phyloP scores from a whole-genome alignment of 441 rosid genomes.

The Arabidopsis lyrata region DNA sequence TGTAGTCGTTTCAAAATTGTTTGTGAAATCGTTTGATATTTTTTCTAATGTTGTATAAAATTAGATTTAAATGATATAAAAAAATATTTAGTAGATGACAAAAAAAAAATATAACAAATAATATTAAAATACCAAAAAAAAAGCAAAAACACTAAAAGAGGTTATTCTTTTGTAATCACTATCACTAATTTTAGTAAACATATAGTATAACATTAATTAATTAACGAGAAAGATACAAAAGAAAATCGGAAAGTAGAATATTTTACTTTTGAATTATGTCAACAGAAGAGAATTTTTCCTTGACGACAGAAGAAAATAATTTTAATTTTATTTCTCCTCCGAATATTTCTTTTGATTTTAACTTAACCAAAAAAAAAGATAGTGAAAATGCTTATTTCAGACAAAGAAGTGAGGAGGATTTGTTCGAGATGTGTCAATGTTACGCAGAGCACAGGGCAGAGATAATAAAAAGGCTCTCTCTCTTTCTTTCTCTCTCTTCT shows the following conservation, averaged over 20 bases:
- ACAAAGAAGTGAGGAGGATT: conserved; percentile 4
- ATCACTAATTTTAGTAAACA: not conserved
- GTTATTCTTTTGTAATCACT: not conserved
- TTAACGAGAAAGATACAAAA: not conserved
- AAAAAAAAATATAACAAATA: no score
- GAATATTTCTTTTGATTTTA: not conserved
- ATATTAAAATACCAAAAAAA: not conserved
- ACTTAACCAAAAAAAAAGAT: not conserved
- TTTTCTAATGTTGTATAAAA: not conserved
- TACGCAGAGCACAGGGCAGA: conserved; percentile 24
- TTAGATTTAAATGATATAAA: no score
- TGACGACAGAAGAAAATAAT: not conserved
- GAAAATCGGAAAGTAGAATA: conserved; percentile 26
- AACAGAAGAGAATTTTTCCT: not conserved
- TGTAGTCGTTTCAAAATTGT: not conserved
- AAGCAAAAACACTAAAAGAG: not conserved
- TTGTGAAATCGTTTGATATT: not conserved
- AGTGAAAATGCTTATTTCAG: not conserved
- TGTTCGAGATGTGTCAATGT: conserved; percentile 43
- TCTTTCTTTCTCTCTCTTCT: not conserved
- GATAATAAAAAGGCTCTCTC: not conserved
- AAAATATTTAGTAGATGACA: no score
- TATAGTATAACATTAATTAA: not conserved
- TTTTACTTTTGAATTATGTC: conserved; percentile 15
- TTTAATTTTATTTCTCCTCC: not conserved